These are phyloP conservation scores for Brachypodium distachyon DNA, from an alignment of 202 grass and related monocot species.

Conservation along the genomic window DNA sequence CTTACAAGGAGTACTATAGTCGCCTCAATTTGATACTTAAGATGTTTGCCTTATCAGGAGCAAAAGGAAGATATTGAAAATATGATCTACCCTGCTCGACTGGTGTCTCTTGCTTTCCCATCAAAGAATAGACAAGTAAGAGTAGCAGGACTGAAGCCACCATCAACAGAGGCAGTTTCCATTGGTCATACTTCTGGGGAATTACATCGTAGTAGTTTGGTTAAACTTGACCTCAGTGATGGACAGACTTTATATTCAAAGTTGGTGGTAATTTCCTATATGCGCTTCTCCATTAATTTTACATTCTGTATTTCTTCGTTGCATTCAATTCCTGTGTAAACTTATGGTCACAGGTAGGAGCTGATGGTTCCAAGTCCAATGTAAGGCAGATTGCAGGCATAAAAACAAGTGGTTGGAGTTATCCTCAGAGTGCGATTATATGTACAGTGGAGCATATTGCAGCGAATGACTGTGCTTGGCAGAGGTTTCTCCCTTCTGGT, in stretches of 20 bases:
- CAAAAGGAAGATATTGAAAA: slow-evolving; percentile 46
- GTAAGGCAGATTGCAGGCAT: slow-evolving; percentile 75
- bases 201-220: slow-evolving; percentile 41
- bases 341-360: slow-evolving; percentile 57
- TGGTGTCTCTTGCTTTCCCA: slow-evolving; percentile 52
- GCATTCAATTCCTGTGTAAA: not conserved
- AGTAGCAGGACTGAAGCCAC: slow-evolving; percentile 6
- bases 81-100: slow-evolving; percentile 63
- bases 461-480: slow-evolving; percentile 74
- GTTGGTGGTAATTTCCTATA: slow-evolving; percentile 70
- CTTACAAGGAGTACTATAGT: not conserved
- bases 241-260: slow-evolving; percentile 66
- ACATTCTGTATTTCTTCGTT: slow-evolving; percentile 2
- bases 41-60: slow-evolving; percentile 30
- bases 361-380: slow-evolving; percentile 82
- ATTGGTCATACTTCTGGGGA: slow-evolving; percentile 13
- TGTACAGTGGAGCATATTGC: slow-evolving; percentile 76
- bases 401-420: slow-evolving; percentile 81
- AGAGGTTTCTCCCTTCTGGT: slow-evolving; percentile 92
- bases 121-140: slow-evolving; percentile 22
- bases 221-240: slow-evolving; percentile 70
- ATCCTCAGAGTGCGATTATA: slow-evolving; percentile 77
- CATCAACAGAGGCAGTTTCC: slow-evolving; percentile 18
- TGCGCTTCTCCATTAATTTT: not conserved
- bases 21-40: not conserved